phyloP scores from a whole-genome alignment of 306 rosid genomes.

The Vachellia collinsii region DNA sequence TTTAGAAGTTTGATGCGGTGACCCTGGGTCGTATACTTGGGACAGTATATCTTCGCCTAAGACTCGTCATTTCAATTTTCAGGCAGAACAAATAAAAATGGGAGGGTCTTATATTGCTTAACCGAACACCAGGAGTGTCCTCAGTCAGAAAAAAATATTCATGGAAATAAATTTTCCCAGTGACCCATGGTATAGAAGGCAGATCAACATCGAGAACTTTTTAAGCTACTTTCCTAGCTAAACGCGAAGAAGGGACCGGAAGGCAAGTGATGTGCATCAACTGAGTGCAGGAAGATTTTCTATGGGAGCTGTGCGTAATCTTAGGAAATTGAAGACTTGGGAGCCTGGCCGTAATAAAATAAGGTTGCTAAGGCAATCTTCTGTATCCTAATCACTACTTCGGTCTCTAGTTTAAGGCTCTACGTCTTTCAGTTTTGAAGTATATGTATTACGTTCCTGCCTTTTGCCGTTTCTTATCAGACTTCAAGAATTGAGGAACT shows the following conservation, averaged over 20 bases:
- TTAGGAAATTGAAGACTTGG: constrained; percentile 42
- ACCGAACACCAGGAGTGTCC: constrained; percentile 44
- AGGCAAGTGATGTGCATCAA: constrained; percentile 38
- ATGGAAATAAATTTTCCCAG: constrained; percentile 37
- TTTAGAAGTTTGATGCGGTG: constrained; percentile 41
- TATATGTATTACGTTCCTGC: constrained; percentile 35
- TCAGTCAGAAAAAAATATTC: constrained; percentile 38
- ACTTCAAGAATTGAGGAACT: constrained; percentile 63
- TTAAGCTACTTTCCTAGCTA: constrained; percentile 56
- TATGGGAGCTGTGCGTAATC: constrained; percentile 47
- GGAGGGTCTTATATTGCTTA: constrained; percentile 35
- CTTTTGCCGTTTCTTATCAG: constrained; percentile 60
- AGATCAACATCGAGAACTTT: constrained; percentile 40
- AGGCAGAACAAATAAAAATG: constrained; percentile 24
- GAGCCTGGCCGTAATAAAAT: constrained; percentile 43
- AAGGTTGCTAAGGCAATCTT: constrained; percentile 45
- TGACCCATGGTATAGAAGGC: constrained; percentile 44
- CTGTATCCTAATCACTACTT: constrained; percentile 65
- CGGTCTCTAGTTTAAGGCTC: constrained; percentile 35
- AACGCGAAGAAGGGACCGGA: constrained; percentile 46
- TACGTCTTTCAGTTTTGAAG: constrained; percentile 33
- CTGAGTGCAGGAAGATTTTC: constrained; percentile 48
- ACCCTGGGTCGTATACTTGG: constrained; percentile 75
- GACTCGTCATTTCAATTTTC: constrained; percentile 49
- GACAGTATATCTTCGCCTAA: constrained; percentile 59